phyloP scores from a whole-genome alignment of 306 rosid genomes.

The Cucurbita argyrosperma region DNA sequence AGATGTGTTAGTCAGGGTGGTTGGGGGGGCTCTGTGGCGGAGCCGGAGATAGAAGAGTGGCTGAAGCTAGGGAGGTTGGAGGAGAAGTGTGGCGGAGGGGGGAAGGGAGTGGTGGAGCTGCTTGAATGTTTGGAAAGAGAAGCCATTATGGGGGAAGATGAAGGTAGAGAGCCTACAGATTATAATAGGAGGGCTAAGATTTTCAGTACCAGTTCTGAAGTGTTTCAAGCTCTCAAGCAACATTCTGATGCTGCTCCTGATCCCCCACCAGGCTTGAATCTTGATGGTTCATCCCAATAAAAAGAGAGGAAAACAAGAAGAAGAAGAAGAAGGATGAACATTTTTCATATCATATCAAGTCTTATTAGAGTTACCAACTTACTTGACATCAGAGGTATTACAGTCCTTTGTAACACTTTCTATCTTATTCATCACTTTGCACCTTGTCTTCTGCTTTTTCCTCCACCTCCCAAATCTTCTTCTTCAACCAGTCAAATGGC shows the following conservation, averaged over 20 bases:
- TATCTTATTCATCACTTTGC: conserved; percentile 1
- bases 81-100: conserved; percentile 41
- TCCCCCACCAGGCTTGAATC: background rate
- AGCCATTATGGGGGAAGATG: conserved; percentile 83
- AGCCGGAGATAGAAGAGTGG: conserved; percentile 25
- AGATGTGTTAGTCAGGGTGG: conserved; percentile 3
- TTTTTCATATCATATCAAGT: background rate
- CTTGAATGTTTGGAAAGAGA: conserved; percentile 66
- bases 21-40: conserved; percentile 7
- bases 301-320: too few relatives aligned
- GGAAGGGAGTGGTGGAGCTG: conserved; percentile 34
- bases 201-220: conserved; percentile 43
- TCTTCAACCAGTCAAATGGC: conserved; percentile 72
- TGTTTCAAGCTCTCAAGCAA: conserved; percentile 64
- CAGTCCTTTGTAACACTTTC: background rate
- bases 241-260: background rate
- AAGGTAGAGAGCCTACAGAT: conserved; percentile 56
- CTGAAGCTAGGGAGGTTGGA: conserved; percentile 15
- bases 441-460: conserved; percentile 49
- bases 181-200: conserved; percentile 66
- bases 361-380: background rate
- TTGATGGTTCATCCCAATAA: background rate
- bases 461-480: conserved; percentile 30
- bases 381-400: background rate
- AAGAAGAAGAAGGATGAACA: background rate